Evolutionary conservation across 163 green algal species (phyloP).

Genomic region (Picocystis sp.): DNA sequence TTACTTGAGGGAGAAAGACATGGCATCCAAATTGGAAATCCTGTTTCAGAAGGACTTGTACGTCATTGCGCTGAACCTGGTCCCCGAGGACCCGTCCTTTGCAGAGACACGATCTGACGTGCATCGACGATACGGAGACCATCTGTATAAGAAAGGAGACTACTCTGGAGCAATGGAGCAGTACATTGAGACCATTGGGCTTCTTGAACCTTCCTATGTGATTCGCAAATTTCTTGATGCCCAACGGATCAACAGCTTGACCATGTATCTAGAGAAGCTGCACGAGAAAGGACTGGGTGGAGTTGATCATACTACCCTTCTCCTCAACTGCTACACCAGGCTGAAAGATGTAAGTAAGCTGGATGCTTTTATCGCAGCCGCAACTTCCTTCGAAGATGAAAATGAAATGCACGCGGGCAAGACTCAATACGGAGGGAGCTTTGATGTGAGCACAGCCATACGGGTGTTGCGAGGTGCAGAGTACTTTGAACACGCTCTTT

Average conservation of each 20-base stretch:
- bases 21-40: conserved; percentile 44
- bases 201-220: conserved; percentile 82
- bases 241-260: conserved; percentile 71
- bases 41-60: conserved; percentile 38
- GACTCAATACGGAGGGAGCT: conserved; percentile 7
- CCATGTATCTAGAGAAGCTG: conserved; percentile 70
- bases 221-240: conserved; percentile 81
- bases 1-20: conserved; percentile 27
- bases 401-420: not conserved
- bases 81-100: not conserved
- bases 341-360: conserved; percentile 51
- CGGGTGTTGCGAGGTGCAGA: conserved; percentile 59
- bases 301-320: conserved; percentile 77
- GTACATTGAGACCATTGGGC: conserved; percentile 70
- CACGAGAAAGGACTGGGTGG: conserved; percentile 43
- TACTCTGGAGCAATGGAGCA: conserved; percentile 78
- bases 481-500: conserved; percentile 72
- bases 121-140: conserved; percentile 56
- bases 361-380: not conserved
- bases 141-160: conserved; percentile 77
- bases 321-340: conserved; percentile 82
- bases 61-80: conserved; percentile 57
- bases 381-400: conserved; percentile 17
- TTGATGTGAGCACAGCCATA: conserved; percentile 40
- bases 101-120: conserved; percentile 26